A percentile compares a stretch with the other conserved stretches of the same genome.
Conservation (phyloP, 2,329 filamentous ascomycete genomes). For the Verticillium dahliae region DNA sequence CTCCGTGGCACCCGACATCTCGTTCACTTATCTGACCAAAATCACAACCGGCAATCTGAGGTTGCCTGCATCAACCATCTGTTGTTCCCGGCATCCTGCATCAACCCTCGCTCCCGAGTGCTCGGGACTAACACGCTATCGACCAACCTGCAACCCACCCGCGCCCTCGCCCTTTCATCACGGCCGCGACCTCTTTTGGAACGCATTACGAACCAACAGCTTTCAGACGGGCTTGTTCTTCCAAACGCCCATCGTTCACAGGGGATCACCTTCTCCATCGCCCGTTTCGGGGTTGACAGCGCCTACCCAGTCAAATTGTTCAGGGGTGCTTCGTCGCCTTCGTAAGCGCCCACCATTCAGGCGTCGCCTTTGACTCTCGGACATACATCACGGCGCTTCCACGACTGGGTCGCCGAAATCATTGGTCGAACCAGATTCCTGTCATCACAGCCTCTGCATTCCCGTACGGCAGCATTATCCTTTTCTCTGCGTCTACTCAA, state of each 20-base stretch:
- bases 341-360: slow-evolving; percentile 23
- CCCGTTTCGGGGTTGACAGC: slow-evolving; percentile 9
- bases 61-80: not conserved
- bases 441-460: slow-evolving; percentile 15
- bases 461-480: not conserved
- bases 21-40: not conserved
- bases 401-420: slow-evolving; percentile 6
- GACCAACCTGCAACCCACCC: not conserved
- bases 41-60: not conserved
- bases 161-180: not conserved
- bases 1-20: not conserved
- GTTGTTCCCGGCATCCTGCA: not conserved
- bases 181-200: not conserved
- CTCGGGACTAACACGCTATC: not conserved
- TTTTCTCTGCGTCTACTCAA: slow-evolving; percentile 19
- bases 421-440: slow-evolving; percentile 19
- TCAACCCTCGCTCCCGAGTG: not conserved
- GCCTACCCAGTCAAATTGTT: slow-evolving; percentile 1
- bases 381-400: slow-evolving; percentile 24
- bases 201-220: not conserved
- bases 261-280: slow-evolving; percentile 7
- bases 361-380: slow-evolving; percentile 8
- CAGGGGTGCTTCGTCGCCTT: not conserved
- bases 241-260: not conserved
- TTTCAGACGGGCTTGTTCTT: not conserved